phyloP scores from a whole-genome alignment of 1,284 basidiomycete genomes.

The Hypsizygus ulmarius region DNA sequence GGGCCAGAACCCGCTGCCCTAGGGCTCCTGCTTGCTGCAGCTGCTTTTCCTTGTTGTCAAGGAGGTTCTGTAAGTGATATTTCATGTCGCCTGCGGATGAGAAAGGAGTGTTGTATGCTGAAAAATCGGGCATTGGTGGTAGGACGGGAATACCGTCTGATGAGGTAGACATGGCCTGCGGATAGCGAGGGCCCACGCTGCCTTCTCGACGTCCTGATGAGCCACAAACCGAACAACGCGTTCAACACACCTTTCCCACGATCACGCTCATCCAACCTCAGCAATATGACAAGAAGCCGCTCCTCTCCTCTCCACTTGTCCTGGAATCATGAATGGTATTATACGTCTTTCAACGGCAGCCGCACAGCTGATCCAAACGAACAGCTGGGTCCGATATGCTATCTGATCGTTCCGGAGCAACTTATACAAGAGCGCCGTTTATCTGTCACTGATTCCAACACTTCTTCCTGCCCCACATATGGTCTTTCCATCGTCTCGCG shows the following conservation, averaged over 20 bases:
- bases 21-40: slow-evolving; percentile 86
- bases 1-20: slow-evolving; percentile 86
- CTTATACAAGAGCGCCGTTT: no score
- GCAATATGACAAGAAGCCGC: neutral
- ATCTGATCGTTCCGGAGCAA: no score
- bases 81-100: slow-evolving; percentile 66
- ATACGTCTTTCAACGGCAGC: no score
- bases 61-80: slow-evolving; percentile 72
- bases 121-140: slow-evolving; percentile 37
- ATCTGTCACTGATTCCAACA: no score
- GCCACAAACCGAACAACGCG: slow-evolving; percentile 21
- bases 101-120: slow-evolving; percentile 30
- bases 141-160: slow-evolving; percentile 28
- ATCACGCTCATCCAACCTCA: slow-evolving; percentile 16
- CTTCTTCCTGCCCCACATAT: no score
- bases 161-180: slow-evolving; percentile 26
- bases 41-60: slow-evolving; percentile 88
- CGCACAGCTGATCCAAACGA: no score
- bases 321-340: neutral
- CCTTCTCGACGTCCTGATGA: slow-evolving; percentile 11
- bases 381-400: no score
- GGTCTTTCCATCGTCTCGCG: no score
- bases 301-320: neutral
- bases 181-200: slow-evolving; percentile 15
- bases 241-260: slow-evolving; percentile 23